These are phyloP conservation scores for Oligophagozyma castellii DNA, from an alignment of 1,139 yeast species.

Conservation along the genomic window DNA sequence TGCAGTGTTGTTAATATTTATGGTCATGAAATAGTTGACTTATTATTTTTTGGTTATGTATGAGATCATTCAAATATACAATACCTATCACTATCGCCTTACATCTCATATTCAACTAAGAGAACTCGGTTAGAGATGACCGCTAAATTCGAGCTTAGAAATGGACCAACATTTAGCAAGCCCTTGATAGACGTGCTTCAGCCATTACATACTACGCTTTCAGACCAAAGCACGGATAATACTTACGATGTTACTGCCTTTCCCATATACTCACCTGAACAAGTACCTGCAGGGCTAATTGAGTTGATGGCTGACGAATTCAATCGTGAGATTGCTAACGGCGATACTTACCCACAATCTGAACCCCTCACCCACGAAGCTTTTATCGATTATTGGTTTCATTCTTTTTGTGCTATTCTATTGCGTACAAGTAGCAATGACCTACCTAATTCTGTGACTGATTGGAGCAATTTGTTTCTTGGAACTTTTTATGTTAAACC, in stretches of 20 bases:
- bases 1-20: too few species aligned
- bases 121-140: slow-evolving; percentile 6
- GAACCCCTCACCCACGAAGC: slow-evolving; percentile 50
- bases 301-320: slow-evolving; percentile 66
- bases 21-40: too few species aligned
- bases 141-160: background rate
- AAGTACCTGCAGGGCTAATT: slow-evolving; percentile 54
- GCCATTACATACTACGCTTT: slow-evolving; percentile 47
- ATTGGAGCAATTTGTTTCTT: slow-evolving; percentile 35
- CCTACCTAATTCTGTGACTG: slow-evolving; percentile 9
- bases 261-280: slow-evolving; percentile 48
- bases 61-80: too few species aligned
- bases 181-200: slow-evolving; percentile 20
- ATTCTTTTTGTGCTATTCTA: slow-evolving; percentile 52
- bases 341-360: slow-evolving; percentile 69
- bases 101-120: too few species aligned
- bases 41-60: too few species aligned
- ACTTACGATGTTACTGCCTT: slow-evolving; percentile 73
- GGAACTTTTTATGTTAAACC: slow-evolving; percentile 72
- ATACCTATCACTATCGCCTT: too few species aligned
- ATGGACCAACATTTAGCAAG: slow-evolving; percentile 18
- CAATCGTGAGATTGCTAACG: slow-evolving; percentile 71
- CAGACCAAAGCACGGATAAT: slow-evolving; percentile 34
- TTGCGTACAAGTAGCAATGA: too few species aligned
- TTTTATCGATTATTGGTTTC: slow-evolving; percentile 75